Evolutionary conservation across 2,329 filamentous ascomycete species (phyloP).

Genomic region (Aspergillus piperis): DNA sequence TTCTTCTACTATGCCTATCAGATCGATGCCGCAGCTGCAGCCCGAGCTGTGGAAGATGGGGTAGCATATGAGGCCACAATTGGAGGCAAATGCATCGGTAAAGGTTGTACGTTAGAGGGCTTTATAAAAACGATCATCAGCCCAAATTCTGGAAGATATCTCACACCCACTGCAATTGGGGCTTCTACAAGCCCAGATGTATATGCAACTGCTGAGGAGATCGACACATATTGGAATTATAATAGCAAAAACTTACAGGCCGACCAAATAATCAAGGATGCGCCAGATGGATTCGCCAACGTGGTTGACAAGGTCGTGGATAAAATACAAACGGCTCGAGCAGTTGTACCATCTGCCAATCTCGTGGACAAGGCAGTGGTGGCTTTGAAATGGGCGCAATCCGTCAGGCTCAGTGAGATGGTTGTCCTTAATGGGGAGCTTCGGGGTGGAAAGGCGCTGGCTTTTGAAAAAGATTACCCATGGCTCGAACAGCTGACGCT

Average conservation of each 20-base stretch:
- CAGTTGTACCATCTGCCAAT: background rate
- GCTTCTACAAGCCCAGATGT: background rate
- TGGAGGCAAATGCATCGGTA: background rate
- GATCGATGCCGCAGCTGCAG: background rate
- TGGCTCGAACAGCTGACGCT: too few species aligned
- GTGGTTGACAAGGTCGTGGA: background rate
- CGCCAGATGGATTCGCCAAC: background rate
- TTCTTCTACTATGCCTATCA: background rate
- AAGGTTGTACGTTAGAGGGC: background rate
- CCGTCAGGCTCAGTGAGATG: background rate
- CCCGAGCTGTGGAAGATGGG: background rate
- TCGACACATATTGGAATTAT: background rate
- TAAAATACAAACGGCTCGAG: background rate
- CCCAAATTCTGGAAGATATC: too few species aligned
- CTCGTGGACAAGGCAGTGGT: background rate
- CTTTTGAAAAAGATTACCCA: background rate
- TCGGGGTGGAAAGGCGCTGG: background rate
- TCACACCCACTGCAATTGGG: background rate
- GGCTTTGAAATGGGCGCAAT: background rate
- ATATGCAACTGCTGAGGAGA: background rate
- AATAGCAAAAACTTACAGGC: too few species aligned
- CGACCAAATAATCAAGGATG: background rate
- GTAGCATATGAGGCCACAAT: background rate
- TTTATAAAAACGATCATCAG: background rate
- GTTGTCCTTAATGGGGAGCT: background rate